A percentile compares a stretch with the other conserved stretches of the same genome.
These are phyloP conservation scores for Aspergillus fumigatus DNA, from an alignment of 2,329 filamentous ascomycete genomes.

Conservation along the genomic window DNA sequence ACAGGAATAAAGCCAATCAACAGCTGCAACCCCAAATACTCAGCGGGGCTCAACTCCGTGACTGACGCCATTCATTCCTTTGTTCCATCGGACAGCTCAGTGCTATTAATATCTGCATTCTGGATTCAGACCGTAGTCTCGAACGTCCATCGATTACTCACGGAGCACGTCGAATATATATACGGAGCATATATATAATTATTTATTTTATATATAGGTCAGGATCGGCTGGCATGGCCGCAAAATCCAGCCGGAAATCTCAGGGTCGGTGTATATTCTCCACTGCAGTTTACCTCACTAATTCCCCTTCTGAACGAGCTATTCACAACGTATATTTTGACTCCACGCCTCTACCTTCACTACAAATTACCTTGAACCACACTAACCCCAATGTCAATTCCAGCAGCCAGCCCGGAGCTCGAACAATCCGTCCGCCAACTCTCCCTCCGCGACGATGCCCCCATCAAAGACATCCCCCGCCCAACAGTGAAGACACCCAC, in stretches of 20 bases:
- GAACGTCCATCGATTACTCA: constrained; percentile 1
- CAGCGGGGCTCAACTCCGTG: constrained; percentile 15
- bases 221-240: constrained; percentile 6
- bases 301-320: neutral
- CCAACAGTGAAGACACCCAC: constrained; percentile 4
- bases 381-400: constrained; percentile 15
- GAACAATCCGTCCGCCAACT: constrained; percentile 29
- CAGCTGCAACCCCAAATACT: neutral
- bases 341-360: neutral
- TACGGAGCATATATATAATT: no score
- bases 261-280: constrained; percentile 16
- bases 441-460: constrained; percentile 24
- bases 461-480: constrained; percentile 1
- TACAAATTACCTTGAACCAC: neutral
- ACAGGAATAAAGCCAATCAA: constrained; percentile 12
- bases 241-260: constrained; percentile 7
- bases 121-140: constrained; percentile 3
- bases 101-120: constrained; percentile 16
- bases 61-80: constrained; percentile 20
- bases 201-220: neutral
- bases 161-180: neutral
- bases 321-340: neutral
- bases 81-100: constrained; percentile 1
- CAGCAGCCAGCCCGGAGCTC: constrained; percentile 22
- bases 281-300: neutral